Percentiles rank a stretch among this genome's conserved stretches.
Conservation (phyloP, 164 flowering plant species). For the Vitis riparia region DNA sequence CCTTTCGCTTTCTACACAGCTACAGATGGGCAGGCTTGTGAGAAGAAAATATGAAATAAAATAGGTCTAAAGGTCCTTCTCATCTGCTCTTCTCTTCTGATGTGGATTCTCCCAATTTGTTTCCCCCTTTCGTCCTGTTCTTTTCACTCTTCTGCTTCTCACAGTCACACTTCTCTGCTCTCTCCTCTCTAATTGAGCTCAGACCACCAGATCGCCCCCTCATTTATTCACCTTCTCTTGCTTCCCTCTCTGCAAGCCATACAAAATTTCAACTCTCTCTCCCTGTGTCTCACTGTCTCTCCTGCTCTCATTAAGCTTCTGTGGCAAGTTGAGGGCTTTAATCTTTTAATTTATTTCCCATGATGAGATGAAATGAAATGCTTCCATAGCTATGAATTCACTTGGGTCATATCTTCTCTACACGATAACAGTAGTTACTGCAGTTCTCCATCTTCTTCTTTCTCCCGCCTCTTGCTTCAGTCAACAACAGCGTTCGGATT, state of each 20-base stretch:
- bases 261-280: background rate
- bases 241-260: background rate
- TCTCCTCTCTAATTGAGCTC: constrained; percentile 3
- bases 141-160: constrained; percentile 20
- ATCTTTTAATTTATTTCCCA: background rate
- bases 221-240: background rate
- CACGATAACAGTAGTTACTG: background rate
- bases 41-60: background rate
- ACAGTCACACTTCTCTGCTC: background rate
- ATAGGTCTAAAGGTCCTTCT: background rate
- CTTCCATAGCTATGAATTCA: constrained; percentile 15
- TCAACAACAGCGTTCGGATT: constrained; percentile 3
- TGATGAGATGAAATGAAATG: constrained; percentile 7
- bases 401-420: background rate
- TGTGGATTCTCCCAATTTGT: constrained; percentile 24
- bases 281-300: background rate
- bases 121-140: constrained; percentile 20
- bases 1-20: constrained; percentile 8
- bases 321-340: too few species aligned
- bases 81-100: background rate
- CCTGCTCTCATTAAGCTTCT: too few species aligned
- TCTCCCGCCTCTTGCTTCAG: constrained; percentile 1
- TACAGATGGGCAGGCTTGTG: background rate
- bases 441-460: constrained; percentile 8
- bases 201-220: background rate